A percentile compares a stretch with the other conserved stretches of the same genome.
Evolutionary conservation across 441 rosid genomes (phyloP).

Genomic region (Gossypium trilobum): DNA sequence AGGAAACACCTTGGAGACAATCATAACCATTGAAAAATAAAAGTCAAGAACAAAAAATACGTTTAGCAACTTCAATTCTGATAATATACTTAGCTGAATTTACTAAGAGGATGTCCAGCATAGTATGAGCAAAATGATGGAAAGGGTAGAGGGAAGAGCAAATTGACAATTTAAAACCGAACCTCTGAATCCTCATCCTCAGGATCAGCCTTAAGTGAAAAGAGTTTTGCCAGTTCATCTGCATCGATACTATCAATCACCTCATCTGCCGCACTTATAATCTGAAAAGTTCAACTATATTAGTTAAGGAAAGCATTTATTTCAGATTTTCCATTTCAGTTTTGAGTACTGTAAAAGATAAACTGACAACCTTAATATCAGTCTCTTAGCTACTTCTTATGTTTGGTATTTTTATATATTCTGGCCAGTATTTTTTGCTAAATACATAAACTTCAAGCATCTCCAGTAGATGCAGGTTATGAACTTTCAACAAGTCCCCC

Average conservation of each 20-base stretch:
- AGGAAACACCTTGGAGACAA: not conserved
- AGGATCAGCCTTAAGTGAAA: conserved; percentile 65
- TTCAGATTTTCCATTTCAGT: not conserved
- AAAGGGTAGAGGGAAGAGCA: not conserved
- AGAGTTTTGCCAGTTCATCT: conserved; percentile 68
- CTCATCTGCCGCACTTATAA: conserved; percentile 66
- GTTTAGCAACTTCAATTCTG: not conserved
- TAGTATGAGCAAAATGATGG: not conserved
- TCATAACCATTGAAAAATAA: not conserved
- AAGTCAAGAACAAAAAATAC: not conserved
- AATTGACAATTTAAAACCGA: conserved; percentile 11
- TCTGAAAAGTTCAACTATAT: conserved; percentile 37
- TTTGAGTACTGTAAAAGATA: not conserved
- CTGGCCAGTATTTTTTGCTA: not conserved
- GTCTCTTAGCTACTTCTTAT: not conserved
- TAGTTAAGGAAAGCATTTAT: not conserved
- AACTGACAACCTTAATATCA: not conserved
- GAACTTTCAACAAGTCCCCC: not conserved
- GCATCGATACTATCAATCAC: conserved; percentile 63
- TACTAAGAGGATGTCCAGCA: not conserved
- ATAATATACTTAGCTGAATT: not conserved
- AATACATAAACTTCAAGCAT: not conserved
- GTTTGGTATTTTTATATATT: not conserved
- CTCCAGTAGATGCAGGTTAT: not conserved
- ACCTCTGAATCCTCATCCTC: conserved; percentile 95